Percentiles rank a stretch among this genome's conserved stretches.
Conservation (phyloP, 495 filamentous ascomycete species). For the Talaromyces nanjingensis region DNA sequence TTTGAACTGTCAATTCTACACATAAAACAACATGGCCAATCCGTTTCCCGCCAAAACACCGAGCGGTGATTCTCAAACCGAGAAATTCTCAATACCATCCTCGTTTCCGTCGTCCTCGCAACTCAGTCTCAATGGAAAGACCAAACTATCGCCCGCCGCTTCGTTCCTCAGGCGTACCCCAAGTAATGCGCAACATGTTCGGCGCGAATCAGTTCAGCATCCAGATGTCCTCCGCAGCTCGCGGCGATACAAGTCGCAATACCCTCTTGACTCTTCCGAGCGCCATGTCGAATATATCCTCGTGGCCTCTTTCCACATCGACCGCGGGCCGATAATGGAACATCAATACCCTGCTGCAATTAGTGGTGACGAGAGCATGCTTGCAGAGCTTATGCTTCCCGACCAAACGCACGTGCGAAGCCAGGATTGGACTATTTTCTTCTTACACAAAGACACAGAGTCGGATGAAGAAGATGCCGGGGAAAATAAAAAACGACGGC, state of each 20-base stretch:
- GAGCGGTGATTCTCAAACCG: slow-evolving; percentile 23
- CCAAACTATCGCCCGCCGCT: slow-evolving; percentile 46
- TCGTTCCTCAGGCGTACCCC: slow-evolving; percentile 49
- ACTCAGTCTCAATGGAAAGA: slow-evolving; percentile 45
- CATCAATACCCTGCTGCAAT: slow-evolving; percentile 93
- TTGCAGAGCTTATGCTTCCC: slow-evolving; percentile 97
- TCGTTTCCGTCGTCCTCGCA: slow-evolving; percentile 34
- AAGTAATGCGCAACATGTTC: slow-evolving; percentile 37
- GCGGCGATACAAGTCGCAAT: slow-evolving; percentile 68
- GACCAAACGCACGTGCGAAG: slow-evolving; percentile 93
- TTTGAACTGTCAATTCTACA: background rate
- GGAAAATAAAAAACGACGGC: slow-evolving; percentile 40
- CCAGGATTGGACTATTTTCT: slow-evolving; percentile 99
- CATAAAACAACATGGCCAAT: background rate
- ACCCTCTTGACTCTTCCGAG: slow-evolving; percentile 68
- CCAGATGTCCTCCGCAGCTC: slow-evolving; percentile 30
- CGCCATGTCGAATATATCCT: slow-evolving; percentile 98
- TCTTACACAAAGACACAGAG: slow-evolving; percentile 88
- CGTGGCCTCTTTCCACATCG: slow-evolving; percentile 97
- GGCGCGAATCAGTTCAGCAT: slow-evolving; percentile 39
- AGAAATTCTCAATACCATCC: slow-evolving; percentile 1
- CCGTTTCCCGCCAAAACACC: slow-evolving; percentile 40
- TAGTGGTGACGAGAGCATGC: slow-evolving; percentile 95
- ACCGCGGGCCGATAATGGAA: slow-evolving; percentile 95
- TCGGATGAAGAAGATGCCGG: slow-evolving; percentile 66